Conservation (phyloP, 768 basidiomycete genomes). For the Dendrothele bispora region DNA sequence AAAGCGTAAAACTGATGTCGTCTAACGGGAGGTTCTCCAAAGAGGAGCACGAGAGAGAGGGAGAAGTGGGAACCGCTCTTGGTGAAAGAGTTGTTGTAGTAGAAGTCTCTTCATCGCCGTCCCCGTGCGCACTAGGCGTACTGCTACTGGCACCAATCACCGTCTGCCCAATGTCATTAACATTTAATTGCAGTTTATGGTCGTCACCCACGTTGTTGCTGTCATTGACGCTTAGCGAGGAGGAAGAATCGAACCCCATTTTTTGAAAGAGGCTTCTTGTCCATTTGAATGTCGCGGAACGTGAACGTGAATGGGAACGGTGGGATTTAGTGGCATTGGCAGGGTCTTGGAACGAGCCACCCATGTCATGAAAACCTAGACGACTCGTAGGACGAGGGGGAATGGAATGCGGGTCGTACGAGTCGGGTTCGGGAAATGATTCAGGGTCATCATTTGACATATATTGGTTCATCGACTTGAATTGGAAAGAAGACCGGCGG, state of each 20-base stretch:
- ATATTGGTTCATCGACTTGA: no score
- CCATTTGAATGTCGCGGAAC: constrained; percentile 14
- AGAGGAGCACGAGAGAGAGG: constrained; percentile 10
- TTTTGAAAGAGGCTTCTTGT: constrained; percentile 19
- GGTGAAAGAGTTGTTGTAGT: constrained; percentile 13
- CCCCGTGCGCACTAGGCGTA: no score
- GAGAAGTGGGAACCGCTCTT: constrained; percentile 8
- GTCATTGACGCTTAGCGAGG: constrained; percentile 10
- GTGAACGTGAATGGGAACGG: constrained; percentile 7
- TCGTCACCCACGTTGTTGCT: constrained; percentile 4
- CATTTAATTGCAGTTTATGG: no score
- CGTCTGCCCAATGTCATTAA: no score
- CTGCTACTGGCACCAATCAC: no score
- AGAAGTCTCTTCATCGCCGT: constrained; percentile 14
- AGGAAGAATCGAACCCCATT: constrained; percentile 5
- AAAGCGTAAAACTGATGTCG: neutral
- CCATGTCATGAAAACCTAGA: constrained; percentile 40
- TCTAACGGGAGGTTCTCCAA: constrained; percentile 12
- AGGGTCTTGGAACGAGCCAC: no score
- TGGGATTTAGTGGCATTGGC: neutral
- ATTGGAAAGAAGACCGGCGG: no score
- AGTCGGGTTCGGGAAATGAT: no score
- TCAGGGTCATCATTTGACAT: no score
- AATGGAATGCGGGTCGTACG: no score
- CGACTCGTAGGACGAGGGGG: constrained; percentile 50